A percentile compares a stretch with the other conserved stretches of the same genome.
These are phyloP conservation scores for Luvunga scandens DNA, from an alignment of 345 rosid species.

Conservation along the genomic window DNA sequence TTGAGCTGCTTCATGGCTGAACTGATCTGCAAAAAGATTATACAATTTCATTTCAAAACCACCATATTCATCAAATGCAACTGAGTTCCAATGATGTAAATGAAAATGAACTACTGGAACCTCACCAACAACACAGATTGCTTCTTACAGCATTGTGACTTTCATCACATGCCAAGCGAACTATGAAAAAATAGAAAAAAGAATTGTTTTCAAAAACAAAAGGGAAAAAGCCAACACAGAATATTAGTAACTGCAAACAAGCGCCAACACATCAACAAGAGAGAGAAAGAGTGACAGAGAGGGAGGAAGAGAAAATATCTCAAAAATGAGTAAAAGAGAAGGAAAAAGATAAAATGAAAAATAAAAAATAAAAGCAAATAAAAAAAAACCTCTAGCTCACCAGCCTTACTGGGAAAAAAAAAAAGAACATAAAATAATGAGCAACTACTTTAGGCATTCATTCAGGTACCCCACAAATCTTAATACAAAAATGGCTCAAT, in stretches of 20 bases:
- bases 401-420: background rate
- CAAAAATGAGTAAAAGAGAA: background rate
- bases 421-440: background rate
- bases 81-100: background rate
- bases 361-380: background rate
- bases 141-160: background rate
- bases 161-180: background rate
- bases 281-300: background rate
- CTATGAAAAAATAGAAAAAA: background rate
- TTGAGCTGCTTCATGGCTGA: slow-evolving; percentile 54
- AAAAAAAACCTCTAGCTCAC: background rate
- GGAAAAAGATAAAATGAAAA: background rate
- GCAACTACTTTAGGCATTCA: background rate
- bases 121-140: background rate
- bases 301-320: background rate
- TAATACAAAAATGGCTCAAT: background rate
- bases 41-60: slow-evolving; percentile 14
- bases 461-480: background rate
- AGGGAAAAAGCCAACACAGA: background rate
- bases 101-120: background rate
- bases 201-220: background rate
- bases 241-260: background rate
- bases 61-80: background rate
- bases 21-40: slow-evolving; percentile 44
- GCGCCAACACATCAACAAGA: background rate